Conservation (phyloP, 2,329 filamentous ascomycete species). For the Colletotrichum cuscutae region DNA sequence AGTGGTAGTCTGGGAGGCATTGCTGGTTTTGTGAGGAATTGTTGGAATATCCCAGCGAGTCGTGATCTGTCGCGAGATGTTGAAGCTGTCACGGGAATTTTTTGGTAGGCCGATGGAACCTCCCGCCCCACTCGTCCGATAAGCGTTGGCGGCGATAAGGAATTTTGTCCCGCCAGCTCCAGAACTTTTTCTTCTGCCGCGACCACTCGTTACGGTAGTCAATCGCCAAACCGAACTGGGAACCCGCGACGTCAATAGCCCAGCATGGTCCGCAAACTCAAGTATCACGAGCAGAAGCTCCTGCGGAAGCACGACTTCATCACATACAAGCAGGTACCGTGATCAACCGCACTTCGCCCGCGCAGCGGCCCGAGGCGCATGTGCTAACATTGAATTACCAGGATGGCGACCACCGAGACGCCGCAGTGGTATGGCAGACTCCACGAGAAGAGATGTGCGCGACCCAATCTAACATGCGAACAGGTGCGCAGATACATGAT, state of each 20-base stretch:
- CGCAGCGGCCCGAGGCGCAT: background rate
- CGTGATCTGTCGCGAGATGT: slow-evolving; percentile 33
- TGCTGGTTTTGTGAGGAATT: slow-evolving; percentile 34
- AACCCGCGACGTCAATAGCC: background rate
- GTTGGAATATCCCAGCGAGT: slow-evolving; percentile 10
- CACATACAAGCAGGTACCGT: slow-evolving; percentile 73
- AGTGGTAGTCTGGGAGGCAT: slow-evolving; percentile 55
- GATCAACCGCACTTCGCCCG: background rate
- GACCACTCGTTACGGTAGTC: background rate
- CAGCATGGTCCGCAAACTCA: slow-evolving; percentile 93
- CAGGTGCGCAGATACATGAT: slow-evolving; percentile 76
- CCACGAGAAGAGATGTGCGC: background rate
- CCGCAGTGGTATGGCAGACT: slow-evolving; percentile 61
- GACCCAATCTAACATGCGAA: background rate
- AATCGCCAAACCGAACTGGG: background rate
- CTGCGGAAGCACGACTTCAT: slow-evolving; percentile 94
- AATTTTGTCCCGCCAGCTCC: slow-evolving; percentile 27
- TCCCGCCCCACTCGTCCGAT: slow-evolving; percentile 28
- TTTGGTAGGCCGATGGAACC: slow-evolving; percentile 35
- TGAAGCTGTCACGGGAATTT: slow-evolving; percentile 35
- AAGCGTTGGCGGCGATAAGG: slow-evolving; percentile 26
- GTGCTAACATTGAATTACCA: slow-evolving; percentile 15
- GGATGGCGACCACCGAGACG: slow-evolving; percentile 71
- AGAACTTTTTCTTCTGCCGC: slow-evolving; percentile 16
- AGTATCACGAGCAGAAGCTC: slow-evolving; percentile 96